Evolutionary conservation across 192 early-diverging fungal genomes (phyloP).

Genomic region (Phycomyces nitens): DNA sequence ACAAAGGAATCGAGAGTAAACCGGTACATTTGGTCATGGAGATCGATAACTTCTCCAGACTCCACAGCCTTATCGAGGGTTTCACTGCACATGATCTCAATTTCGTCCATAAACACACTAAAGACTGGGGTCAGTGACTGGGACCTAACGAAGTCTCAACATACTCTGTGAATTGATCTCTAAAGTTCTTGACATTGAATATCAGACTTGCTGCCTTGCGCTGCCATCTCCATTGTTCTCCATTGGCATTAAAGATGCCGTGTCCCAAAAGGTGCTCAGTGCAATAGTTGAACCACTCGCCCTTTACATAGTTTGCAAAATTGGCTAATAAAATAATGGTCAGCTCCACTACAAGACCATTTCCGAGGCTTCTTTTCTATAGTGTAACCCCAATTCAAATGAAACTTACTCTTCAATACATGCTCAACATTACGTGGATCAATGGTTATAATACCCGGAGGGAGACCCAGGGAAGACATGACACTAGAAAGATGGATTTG

Average conservation of each 20-base stretch:
- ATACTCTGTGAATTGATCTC: slow-evolving; percentile 39
- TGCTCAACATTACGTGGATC: slow-evolving; percentile 35
- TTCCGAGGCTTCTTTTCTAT: neutral
- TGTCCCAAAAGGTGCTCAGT: slow-evolving; percentile 56
- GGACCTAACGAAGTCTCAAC: no score
- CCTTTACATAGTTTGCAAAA: slow-evolving; percentile 40
- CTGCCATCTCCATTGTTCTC: slow-evolving; percentile 58
- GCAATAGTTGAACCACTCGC: slow-evolving; percentile 36
- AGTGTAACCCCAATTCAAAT: no score
- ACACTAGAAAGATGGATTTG: no score
- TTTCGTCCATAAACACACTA: slow-evolving; percentile 34
- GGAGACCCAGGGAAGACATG: slow-evolving; percentile 19
- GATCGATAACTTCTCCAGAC: slow-evolving; percentile 29
- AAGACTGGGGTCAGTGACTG: neutral
- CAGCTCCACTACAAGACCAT: neutral
- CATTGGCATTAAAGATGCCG: slow-evolving; percentile 73
- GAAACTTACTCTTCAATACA: slow-evolving; percentile 34
- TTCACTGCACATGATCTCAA: slow-evolving; percentile 14
- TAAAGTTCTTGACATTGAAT: slow-evolving; percentile 39
- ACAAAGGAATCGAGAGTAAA: slow-evolving; percentile 48
- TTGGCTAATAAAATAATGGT: slow-evolving; percentile 14
- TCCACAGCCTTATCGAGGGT: slow-evolving; percentile 31
- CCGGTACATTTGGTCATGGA: slow-evolving; percentile 43
- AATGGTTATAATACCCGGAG: slow-evolving; percentile 16
- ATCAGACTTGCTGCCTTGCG: slow-evolving; percentile 48